phyloP scores from a whole-genome alignment of 768 basidiomycete genomes.

The Lepiota brunneoincarnata region DNA sequence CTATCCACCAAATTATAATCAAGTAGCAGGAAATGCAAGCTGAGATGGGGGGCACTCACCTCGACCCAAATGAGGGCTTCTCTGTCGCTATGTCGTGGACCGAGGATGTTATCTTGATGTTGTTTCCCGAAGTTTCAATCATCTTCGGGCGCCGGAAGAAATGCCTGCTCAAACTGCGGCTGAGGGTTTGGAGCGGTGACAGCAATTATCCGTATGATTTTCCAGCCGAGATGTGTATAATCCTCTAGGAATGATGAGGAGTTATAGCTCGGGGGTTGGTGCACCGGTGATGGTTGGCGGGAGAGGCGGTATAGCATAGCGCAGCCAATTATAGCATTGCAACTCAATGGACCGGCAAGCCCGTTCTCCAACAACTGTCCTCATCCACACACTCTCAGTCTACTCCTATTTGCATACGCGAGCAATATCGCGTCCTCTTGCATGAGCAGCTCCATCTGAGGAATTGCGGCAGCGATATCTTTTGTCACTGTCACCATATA shows the following conservation, averaged over 20 bases:
- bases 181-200: neutral
- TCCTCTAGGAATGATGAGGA: too few relatives aligned
- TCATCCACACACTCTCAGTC: too few relatives aligned
- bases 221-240: conserved; percentile 2
- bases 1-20: conserved; percentile 29
- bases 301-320: conserved; percentile 6
- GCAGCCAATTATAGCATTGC: neutral
- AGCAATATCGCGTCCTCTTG: neutral
- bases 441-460: neutral
- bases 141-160: neutral
- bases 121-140: neutral
- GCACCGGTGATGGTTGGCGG: neutral
- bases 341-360: too few relatives aligned
- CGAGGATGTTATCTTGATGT: conserved; percentile 50
- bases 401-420: too few relatives aligned
- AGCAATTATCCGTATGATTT: too few relatives aligned
- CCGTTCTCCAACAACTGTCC: too few relatives aligned
- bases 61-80: conserved; percentile 70
- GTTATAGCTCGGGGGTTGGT: too few relatives aligned
- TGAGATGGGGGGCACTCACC: conserved; percentile 33
- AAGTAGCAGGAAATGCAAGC: neutral
- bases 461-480: neutral
- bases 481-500: neutral
- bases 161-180: neutral
- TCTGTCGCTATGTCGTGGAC: conserved; percentile 56